A percentile compares a stretch with the other conserved stretches of the same genome.
phyloP scores from a whole-genome alignment of 2,329 filamentous ascomycete genomes.

The Aureobasidium lini region DNA sequence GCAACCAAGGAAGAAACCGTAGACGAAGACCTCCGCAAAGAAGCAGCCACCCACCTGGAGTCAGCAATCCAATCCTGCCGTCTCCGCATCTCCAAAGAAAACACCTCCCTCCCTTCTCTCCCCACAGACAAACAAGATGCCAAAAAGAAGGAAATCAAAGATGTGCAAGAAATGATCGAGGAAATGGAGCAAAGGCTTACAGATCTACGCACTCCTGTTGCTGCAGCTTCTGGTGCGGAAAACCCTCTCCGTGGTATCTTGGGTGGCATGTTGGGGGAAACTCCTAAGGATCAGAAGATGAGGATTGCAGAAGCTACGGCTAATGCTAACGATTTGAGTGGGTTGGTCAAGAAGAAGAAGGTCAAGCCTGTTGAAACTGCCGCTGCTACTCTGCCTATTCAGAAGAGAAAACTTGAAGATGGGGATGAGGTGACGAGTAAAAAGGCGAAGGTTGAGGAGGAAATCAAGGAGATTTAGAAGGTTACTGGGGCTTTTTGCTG shows the following conservation, averaged over 20 bases:
- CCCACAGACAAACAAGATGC: conserved; percentile 59
- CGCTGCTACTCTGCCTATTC: conserved; percentile 16
- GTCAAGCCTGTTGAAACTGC: neutral
- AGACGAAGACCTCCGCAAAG: conserved; percentile 62
- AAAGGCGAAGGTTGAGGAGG: neutral
- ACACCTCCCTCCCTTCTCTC: conserved; percentile 51
- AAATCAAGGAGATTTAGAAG: neutral
- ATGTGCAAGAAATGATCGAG: conserved; percentile 69
- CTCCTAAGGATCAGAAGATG: conserved; percentile 53
- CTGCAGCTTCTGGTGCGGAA: conserved; percentile 32
- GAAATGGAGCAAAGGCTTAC: conserved; percentile 71
- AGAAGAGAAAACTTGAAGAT: conserved; percentile 9
- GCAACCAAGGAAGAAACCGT: conserved; percentile 34
- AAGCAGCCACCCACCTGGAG: conserved; percentile 64
- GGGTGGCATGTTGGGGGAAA: conserved; percentile 56
- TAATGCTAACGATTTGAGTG: conserved; percentile 63
- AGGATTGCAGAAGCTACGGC: conserved; percentile 66
- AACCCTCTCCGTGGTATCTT: conserved; percentile 54
- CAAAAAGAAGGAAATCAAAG: conserved; percentile 54
- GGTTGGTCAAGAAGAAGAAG: conserved; percentile 66
- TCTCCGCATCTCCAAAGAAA: conserved; percentile 62
- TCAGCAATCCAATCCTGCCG: conserved; percentile 66
- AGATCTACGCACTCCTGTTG: conserved; percentile 55
- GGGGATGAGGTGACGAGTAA: neutral
- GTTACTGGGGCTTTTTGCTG: too few species aligned